Percentiles rank a stretch among this genome's conserved stretches.
phyloP scores from a whole-genome alignment of 768 basidiomycete genomes.

The Pseudohyphozyma bogoriensis region DNA sequence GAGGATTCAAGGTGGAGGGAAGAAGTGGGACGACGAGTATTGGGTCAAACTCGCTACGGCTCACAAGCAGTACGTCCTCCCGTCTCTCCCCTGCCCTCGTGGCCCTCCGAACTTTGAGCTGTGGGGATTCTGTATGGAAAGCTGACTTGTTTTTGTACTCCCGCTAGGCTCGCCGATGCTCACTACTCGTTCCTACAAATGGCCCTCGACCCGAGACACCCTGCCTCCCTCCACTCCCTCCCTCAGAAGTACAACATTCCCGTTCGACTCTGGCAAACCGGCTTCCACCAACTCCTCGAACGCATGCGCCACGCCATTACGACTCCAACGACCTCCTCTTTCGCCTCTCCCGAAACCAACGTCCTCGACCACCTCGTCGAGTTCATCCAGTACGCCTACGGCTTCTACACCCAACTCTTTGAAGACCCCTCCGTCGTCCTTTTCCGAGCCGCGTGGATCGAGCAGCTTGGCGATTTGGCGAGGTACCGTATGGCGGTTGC shows the following conservation, averaged over 20 bases:
- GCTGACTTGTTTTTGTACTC: conserved; percentile 72
- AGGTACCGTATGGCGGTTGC: conserved; percentile 93
- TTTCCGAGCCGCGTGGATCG: conserved; percentile 82
- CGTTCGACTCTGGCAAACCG: conserved; percentile 80
- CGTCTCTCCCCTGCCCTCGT: conserved; percentile 7
- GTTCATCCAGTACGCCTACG: conserved; percentile 90
- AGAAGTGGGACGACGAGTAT: conserved; percentile 34
- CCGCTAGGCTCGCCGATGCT: conserved; percentile 71
- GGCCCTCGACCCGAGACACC: conserved; percentile 74
- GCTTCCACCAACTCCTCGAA: conserved; percentile 82
- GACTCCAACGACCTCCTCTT: conserved; percentile 37
- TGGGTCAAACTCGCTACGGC: conserved; percentile 43
- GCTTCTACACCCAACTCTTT: conserved; percentile 78
- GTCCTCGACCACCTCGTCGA: conserved; percentile 88
- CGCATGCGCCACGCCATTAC: conserved; percentile 76
- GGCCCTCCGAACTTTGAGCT: conserved; percentile 11
- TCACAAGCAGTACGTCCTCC: conserved; percentile 65
- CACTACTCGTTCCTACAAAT: conserved; percentile 81
- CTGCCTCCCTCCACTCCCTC: conserved; percentile 76
- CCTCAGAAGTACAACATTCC: conserved; percentile 94
- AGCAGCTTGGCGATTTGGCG: conserved; percentile 91
- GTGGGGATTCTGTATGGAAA: conserved; percentile 49
- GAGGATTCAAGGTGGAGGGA: conserved; percentile 7
- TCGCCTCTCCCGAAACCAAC: conserved; percentile 34
- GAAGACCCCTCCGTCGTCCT: conserved; percentile 62